Conservation (phyloP, 352 stramenopile species). For the Globisporangium middletonii region DNA sequence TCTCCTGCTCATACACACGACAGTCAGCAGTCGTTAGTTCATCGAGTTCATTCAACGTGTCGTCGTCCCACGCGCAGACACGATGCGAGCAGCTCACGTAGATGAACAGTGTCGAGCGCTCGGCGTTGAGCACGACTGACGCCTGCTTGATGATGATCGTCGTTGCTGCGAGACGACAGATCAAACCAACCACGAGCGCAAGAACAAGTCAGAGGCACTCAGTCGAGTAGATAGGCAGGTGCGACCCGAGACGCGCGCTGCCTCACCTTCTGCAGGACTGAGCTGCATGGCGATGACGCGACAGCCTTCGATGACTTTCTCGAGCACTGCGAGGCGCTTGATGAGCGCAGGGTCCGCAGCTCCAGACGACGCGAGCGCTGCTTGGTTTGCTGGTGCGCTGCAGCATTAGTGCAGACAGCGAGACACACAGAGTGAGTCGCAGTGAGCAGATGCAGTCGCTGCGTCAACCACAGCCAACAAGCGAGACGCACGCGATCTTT, state of each 20-base stretch:
- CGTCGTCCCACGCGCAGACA: not conserved
- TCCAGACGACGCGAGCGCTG: constrained; percentile 5
- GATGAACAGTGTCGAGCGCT: constrained; percentile 88
- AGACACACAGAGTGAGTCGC: not conserved
- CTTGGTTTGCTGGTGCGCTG: constrained; percentile 9
- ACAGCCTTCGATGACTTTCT: constrained; percentile 78
- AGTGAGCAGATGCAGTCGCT: not conserved
- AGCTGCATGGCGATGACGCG: constrained; percentile 78
- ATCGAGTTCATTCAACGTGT: not conserved
- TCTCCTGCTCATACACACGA: constrained; percentile 31
- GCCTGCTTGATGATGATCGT: constrained; percentile 85
- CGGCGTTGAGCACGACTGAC: constrained; percentile 82
- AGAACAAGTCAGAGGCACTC: not conserved
- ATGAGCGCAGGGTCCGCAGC: constrained; percentile 32
- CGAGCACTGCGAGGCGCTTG: constrained; percentile 55
- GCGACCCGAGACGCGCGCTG: not conserved
- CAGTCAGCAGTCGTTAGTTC: not conserved
- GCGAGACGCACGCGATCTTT: constrained; percentile 42
- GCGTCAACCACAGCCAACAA: not conserved
- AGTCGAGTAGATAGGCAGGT: not conserved
- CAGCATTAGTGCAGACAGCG: not conserved
- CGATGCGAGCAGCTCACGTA: constrained; percentile 31
- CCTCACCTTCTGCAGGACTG: constrained; percentile 59
- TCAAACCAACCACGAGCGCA: not conserved
- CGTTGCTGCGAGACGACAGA: constrained; percentile 33